Percentiles rank a stretch among this genome's conserved stretches.
Evolutionary conservation across 129 eudicot genomes (phyloP).

Genomic region (Flaveria brownii): DNA sequence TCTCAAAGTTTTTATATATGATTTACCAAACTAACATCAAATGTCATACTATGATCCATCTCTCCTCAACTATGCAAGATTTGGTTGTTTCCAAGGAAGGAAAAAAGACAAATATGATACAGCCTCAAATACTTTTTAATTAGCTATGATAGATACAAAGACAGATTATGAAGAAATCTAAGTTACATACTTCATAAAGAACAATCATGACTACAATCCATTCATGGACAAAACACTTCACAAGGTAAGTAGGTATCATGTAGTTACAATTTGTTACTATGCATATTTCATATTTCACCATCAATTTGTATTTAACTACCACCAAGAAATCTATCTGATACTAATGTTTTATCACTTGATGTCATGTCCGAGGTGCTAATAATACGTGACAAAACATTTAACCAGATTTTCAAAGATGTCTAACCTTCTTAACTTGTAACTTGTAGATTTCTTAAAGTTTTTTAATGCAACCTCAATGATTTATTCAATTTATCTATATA

Average conservation of each 20-base stretch:
- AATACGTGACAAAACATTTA: too few species aligned
- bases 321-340: background rate
- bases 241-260: background rate
- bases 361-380: background rate
- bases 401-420: too few species aligned
- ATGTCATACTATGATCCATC: background rate
- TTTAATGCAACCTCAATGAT: too few species aligned
- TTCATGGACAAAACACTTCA: background rate
- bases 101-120: background rate
- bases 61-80: background rate
- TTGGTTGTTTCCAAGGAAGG: background rate
- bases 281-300: background rate
- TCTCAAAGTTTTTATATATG: background rate
- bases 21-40: background rate
- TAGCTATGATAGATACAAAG: background rate
- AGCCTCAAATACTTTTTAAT: too few species aligned
- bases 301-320: background rate
- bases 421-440: too few species aligned
- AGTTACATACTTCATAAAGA: background rate
- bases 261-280: background rate
- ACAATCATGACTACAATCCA: background rate
- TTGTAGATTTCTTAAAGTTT: too few species aligned
- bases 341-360: background rate
- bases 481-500: too few species aligned
- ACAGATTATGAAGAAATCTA: background rate